These are phyloP conservation scores for Crassisporium funariophilum DNA, from an alignment of 768 basidiomycete genomes.

Conservation along the genomic window DNA sequence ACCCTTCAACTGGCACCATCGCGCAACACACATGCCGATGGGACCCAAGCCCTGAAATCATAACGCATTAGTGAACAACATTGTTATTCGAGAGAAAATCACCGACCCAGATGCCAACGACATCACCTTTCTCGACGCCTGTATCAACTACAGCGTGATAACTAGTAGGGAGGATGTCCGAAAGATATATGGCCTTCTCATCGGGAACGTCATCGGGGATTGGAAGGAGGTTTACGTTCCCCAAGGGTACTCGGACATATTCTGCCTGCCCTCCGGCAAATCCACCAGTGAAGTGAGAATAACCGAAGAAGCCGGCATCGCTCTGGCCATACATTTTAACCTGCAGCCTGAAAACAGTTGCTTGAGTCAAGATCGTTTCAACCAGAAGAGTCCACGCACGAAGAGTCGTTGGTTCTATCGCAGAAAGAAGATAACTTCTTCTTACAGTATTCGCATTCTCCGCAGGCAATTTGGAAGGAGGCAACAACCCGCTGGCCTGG, in stretches of 20 bases:
- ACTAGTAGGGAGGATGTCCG: slow-evolving; percentile 67
- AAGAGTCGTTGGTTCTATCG: slow-evolving; percentile 68
- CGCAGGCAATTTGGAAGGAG: slow-evolving; percentile 79
- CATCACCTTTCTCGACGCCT: slow-evolving; percentile 69
- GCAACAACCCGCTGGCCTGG: slow-evolving; percentile 75
- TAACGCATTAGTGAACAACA: background rate
- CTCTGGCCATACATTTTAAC: slow-evolving; percentile 65
- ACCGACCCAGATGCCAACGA: slow-evolving; percentile 71
- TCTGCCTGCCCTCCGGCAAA: slow-evolving; percentile 78
- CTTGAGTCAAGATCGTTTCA: background rate
- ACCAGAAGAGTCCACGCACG: slow-evolving; percentile 37
- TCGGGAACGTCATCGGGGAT: slow-evolving; percentile 66
- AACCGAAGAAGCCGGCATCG: slow-evolving; percentile 73
- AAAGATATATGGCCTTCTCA: slow-evolving; percentile 60
- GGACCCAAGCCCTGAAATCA: slow-evolving; percentile 58
- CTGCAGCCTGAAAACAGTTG: slow-evolving; percentile 38
- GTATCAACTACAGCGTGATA: slow-evolving; percentile 78
- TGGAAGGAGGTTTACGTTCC: slow-evolving; percentile 69
- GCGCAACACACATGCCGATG: slow-evolving; percentile 61
- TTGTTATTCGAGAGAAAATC: background rate
- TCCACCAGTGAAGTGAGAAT: slow-evolving; percentile 72
- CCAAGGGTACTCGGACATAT: slow-evolving; percentile 71
- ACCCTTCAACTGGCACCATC: slow-evolving; percentile 68
- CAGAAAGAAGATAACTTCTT: slow-evolving; percentile 75
- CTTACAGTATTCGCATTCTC: slow-evolving; percentile 72